Evolutionary conservation across 164 flowering plant genomes (phyloP).

Genomic region (Paratinospora sagittata): DNA sequence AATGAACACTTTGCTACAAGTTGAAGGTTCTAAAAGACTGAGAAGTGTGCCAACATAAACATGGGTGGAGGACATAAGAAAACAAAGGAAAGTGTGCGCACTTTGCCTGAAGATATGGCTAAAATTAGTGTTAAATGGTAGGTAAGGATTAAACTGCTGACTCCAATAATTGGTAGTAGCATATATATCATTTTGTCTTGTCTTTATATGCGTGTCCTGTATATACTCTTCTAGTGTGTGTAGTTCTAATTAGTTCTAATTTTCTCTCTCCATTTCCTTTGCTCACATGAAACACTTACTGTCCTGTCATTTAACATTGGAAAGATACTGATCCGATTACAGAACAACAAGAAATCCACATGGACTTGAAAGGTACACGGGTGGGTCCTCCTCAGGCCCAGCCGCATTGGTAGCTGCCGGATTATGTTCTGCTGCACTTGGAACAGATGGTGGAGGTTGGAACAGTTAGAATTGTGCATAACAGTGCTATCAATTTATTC

Average conservation of each 20-base stretch:
- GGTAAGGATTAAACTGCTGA: background rate
- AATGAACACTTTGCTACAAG: too few species aligned
- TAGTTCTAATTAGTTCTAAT: too few species aligned
- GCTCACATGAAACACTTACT: background rate
- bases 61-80: too few species aligned
- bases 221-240: background rate
- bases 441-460: constrained; percentile 98
- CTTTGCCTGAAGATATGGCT: background rate
- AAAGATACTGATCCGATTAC: constrained; percentile 5
- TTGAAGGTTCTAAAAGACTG: too few species aligned
- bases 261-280: background rate
- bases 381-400: too few species aligned
- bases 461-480: constrained; percentile 7
- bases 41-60: too few species aligned
- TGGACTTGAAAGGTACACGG: constrained; percentile 72
- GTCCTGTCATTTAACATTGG: background rate
- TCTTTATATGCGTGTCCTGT: background rate
- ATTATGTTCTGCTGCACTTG: constrained; percentile 49
- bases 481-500: constrained; percentile 3
- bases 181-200: background rate
- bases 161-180: background rate
- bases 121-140: background rate
- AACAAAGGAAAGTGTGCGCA: background rate
- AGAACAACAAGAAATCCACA: constrained; percentile 95
- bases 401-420: too few species aligned